Evolutionary conservation across 345 rosid species (phyloP).

Genomic region (Cardamine chenopodiifolia): DNA sequence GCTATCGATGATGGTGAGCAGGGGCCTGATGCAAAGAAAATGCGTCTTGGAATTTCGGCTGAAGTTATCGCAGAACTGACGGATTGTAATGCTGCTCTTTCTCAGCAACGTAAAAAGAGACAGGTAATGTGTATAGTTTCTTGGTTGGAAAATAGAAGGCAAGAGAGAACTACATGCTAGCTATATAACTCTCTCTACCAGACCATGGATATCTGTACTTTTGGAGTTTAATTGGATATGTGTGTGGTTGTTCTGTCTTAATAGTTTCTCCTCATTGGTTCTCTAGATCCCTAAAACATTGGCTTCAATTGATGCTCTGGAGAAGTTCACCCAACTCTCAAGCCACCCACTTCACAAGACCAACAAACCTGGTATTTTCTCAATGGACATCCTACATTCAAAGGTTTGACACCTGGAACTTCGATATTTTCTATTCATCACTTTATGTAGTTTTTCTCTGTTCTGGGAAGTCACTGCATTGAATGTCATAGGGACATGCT

Average conservation of each 20-base stretch:
- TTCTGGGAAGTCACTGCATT: constrained; percentile 21
- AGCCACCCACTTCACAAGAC: constrained; percentile 96
- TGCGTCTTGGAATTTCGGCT: constrained; percentile 73
- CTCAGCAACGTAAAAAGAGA: constrained; percentile 84
- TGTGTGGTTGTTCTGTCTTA: not conserved
- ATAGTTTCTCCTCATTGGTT: constrained; percentile 25
- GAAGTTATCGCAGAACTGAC: constrained; percentile 68
- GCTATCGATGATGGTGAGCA: constrained; percentile 58
- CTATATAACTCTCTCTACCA: not conserved
- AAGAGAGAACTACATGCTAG: constrained; percentile 7
- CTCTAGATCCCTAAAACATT: constrained; percentile 69
- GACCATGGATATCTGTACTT: not conserved
- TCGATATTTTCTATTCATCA: not conserved
- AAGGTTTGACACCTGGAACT: constrained; percentile 55
- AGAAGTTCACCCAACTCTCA: constrained; percentile 86
- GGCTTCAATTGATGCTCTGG: constrained; percentile 67
- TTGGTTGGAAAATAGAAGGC: constrained; percentile 10
- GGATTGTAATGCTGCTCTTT: constrained; percentile 84
- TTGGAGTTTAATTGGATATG: constrained; percentile 13
- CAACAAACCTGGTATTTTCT: constrained; percentile 75
- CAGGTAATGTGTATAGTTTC: constrained; percentile 50
- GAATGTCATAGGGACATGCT: constrained; percentile 1
- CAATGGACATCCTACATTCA: constrained; percentile 69
- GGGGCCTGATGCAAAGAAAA: constrained; percentile 60
- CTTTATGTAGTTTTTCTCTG: constrained; percentile 6